Evolutionary conservation across 768 basidiomycete species (phyloP).

Genomic region (Auricularia sp.): DNA sequence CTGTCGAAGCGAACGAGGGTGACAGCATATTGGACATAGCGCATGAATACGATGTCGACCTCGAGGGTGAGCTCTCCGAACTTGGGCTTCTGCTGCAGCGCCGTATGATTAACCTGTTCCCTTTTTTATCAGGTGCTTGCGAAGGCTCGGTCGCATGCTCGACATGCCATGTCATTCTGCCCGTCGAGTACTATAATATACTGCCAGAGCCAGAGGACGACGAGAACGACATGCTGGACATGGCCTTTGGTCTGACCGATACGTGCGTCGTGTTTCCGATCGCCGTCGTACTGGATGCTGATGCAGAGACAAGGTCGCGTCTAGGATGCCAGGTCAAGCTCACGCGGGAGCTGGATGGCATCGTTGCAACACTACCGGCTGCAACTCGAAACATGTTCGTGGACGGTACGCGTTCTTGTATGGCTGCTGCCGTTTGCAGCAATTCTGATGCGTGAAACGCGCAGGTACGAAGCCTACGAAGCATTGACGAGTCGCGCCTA

Average conservation of each 20-base stretch:
- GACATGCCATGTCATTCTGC: conserved; percentile 89
- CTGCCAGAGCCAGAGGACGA: conserved; percentile 93
- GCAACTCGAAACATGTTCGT: conserved; percentile 98
- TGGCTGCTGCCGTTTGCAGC: not conserved
- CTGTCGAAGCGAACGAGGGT: conserved; percentile 86
- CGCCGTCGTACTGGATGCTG: not conserved
- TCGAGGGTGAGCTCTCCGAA: conserved; percentile 58
- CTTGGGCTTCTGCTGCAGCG: not conserved
- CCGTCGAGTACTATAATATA: conserved; percentile 70
- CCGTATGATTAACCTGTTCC: not conserved
- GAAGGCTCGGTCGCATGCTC: conserved; percentile 96
- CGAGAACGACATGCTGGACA: conserved; percentile 97
- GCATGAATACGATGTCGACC: conserved; percentile 90
- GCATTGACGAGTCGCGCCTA: conserved; percentile 20
- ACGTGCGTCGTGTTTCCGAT: conserved; percentile 40
- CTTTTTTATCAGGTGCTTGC: conserved; percentile 63
- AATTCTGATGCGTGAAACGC: not conserved
- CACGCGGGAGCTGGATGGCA: conserved; percentile 74
- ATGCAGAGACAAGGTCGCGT: conserved; percentile 26
- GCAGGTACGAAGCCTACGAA: conserved; percentile 43
- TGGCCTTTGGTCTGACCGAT: conserved; percentile 94
- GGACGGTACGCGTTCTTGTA: conserved; percentile 45
- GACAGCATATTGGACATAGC: conserved; percentile 87
- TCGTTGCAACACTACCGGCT: conserved; percentile 73
- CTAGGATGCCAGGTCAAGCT: conserved; percentile 49